Evolutionary conservation across 176 grass and related monocot genomes (phyloP).

Genomic region (Tuctoria greenei): DNA sequence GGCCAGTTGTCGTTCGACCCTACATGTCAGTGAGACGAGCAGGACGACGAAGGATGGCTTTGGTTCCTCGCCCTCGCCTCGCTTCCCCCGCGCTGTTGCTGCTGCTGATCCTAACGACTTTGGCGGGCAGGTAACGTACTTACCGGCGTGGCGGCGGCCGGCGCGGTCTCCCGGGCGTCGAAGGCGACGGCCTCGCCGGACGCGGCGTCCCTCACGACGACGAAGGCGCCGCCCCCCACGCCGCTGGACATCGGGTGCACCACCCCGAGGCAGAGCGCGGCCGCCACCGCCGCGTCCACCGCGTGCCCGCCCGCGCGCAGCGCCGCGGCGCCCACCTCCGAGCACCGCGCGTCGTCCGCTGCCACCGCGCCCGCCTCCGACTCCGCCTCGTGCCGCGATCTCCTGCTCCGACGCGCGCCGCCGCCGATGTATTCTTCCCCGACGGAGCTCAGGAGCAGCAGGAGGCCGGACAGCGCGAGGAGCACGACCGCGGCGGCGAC

Average conservation of each 20-base stretch:
- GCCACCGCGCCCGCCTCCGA: slow-evolving; percentile 55
- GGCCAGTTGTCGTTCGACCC: background rate
- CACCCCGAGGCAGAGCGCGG: slow-evolving; percentile 77
- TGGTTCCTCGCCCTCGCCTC: background rate
- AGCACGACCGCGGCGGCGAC: slow-evolving; percentile 33
- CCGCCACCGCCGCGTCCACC: slow-evolving; percentile 71
- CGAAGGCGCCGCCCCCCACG: slow-evolving; percentile 74
- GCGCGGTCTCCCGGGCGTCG: slow-evolving; percentile 89
- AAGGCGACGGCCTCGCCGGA: slow-evolving; percentile 68
- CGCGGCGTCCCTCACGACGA: slow-evolving; percentile 58
- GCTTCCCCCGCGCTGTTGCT: background rate
- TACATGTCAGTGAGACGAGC: background rate
- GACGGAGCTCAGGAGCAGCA: slow-evolving; percentile 15
- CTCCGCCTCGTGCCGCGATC: slow-evolving; percentile 40
- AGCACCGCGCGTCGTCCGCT: slow-evolving; percentile 83
- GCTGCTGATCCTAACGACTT: background rate
- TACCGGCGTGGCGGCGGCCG: slow-evolving; percentile 66
- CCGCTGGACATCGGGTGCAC: slow-evolving; percentile 93
- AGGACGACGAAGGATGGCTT: too few species aligned
- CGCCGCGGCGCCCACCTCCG: slow-evolving; percentile 61
- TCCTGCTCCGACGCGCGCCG: slow-evolving; percentile 12
- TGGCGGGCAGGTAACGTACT: background rate
- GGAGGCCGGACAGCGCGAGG: slow-evolving; percentile 31
- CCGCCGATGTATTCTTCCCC: background rate
- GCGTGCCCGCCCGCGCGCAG: slow-evolving; percentile 79